Base-by-base conservation (phyloP, 192 early-diverging fungal species). In the Spinellus fusiger region DNA sequence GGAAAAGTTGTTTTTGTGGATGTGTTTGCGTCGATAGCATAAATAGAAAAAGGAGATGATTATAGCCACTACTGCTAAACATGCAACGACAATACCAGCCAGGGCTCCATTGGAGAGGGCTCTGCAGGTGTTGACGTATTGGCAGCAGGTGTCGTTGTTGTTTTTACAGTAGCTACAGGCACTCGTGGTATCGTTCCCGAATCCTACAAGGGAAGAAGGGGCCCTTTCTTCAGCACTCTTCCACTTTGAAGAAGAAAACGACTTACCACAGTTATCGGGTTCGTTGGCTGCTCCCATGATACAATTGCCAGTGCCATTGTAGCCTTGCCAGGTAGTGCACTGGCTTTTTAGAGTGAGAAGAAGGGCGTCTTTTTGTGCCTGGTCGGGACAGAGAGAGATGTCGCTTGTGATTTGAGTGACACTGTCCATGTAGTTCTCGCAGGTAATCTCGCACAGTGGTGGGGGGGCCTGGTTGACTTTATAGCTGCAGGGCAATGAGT, bases 201-300 rank as follows among this genome's bases (percentile, higher is more conserved):
- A 69, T 12, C 56, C 56, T 57, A 51, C 23, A 49, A 8, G 16
- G 38, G 8, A 54, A 32, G 25, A 29, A 31, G 35, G 13, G 18
- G 13, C 40, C 40, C 40, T 44, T 44, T 44, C 40, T 18, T 44
- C 15, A 44, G 15, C n/a, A n/a, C n/a, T n/a, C n/a, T n/a, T n/a
- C n/a, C n/a, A n/a, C n/a, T n/a, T n/a, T 5, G 10, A 54, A n/a
- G 23, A 62, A 15, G 9, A 40, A 28, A 37, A 26, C 7, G 35
- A 48, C 62, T 50, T 64, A 65, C 69, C 69, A 64, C 71, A 73
- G 35, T 68, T 73, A 3, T 35, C n/a, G 16, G 65, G 66, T 35
- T 73, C 71, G 55, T 73, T 73, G 13, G 50, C 35, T 25, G 31
- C n/a, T 33, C 71, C 71, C 26, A 44, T 54, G 1, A 73, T 73